phyloP scores from a whole-genome alignment of 2,329 filamentous ascomycete genomes.

The Fusarium lateritium region DNA sequence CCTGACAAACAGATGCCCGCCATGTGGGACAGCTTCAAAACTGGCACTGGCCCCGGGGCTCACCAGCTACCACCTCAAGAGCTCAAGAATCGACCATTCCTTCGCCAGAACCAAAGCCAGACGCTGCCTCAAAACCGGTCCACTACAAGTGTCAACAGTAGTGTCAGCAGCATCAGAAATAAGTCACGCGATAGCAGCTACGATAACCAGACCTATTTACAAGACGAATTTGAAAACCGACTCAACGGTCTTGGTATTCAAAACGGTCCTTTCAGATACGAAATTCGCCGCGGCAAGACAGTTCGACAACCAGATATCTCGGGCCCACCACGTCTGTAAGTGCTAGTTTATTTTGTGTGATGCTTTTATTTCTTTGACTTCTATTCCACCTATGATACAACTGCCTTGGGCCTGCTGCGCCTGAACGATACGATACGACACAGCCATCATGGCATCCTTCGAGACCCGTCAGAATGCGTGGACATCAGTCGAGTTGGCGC shows the following conservation, averaged over 20 bases:
- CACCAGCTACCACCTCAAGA: conserved; percentile 45
- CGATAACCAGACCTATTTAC: conserved; percentile 37
- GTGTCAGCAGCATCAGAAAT: conserved; percentile 20
- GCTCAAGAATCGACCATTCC: conserved; percentile 49
- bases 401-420: conserved; percentile 10
- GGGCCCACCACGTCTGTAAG: conserved; percentile 50
- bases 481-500: conserved; percentile 28
- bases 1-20: conserved; percentile 44
- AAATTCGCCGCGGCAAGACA: conserved; percentile 53
- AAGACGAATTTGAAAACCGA: conserved; percentile 48
- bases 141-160: conserved; percentile 31
- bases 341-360: conserved; percentile 29
- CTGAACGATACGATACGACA: conserved; percentile 8
- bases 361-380: conserved; percentile 9
- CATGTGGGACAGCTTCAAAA: conserved; percentile 49
- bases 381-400: conserved; percentile 3
- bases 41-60: conserved; percentile 39
- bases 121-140: conserved; percentile 34
- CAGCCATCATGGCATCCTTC: conserved; percentile 12
- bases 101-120: conserved; percentile 36
- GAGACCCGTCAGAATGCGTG: conserved; percentile 21
- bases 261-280: conserved; percentile 50
- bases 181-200: conserved; percentile 32
- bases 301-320: conserved; percentile 48
- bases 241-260: conserved; percentile 51